These are phyloP conservation scores for Parietichytrium sp. DNA, from an alignment of 108 stramenopile genomes.

Conservation along the genomic window DNA sequence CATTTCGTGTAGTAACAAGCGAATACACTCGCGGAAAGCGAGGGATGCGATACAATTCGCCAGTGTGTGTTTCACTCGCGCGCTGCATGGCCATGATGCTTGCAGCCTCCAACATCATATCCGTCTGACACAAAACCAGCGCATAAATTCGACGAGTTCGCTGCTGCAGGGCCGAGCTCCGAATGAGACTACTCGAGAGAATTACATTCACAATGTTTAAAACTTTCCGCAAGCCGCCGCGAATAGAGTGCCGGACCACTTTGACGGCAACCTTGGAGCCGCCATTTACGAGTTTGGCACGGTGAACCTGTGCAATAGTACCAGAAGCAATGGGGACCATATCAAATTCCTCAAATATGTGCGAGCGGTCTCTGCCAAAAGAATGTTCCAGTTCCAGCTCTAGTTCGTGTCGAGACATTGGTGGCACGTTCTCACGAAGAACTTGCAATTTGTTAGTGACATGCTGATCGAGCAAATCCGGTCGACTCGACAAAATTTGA, in stretches of 20 bases:
- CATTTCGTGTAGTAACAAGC: background rate
- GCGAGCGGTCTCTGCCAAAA: background rate
- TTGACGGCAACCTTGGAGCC: background rate
- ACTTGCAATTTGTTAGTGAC: background rate
- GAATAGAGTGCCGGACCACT: background rate
- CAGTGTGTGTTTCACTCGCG: background rate
- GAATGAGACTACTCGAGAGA: background rate
- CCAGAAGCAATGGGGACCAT: background rate
- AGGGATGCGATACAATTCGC: background rate
- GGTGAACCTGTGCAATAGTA: slow-evolving; percentile 19
- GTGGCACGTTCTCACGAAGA: background rate
- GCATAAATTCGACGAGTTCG: background rate
- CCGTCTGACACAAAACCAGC: background rate
- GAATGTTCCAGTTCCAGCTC: background rate
- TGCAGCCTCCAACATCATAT: background rate
- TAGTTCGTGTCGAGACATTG: background rate
- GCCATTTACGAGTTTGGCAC: background rate
- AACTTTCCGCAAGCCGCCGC: background rate
- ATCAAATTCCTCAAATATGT: background rate
- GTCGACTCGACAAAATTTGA: background rate
- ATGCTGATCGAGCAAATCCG: background rate
- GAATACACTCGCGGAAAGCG: background rate
- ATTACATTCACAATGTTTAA: background rate
- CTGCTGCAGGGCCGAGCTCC: background rate
- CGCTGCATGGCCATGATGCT: slow-evolving; percentile 7